Evolutionary conservation across 2,329 filamentous ascomycete genomes (phyloP).

Genomic region (Trichoderma brevicompactum): DNA sequence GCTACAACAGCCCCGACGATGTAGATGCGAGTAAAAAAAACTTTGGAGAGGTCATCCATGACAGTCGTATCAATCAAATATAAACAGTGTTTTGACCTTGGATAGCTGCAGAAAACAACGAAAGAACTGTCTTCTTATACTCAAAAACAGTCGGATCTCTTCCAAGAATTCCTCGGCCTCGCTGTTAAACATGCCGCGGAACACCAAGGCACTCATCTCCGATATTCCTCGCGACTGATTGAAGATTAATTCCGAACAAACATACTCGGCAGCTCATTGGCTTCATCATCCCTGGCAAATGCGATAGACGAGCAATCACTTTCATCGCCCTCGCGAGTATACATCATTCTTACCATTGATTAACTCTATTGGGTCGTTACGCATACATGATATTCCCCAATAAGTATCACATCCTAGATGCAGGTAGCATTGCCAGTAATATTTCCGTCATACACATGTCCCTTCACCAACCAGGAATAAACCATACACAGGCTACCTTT

Average conservation of each 20-base stretch:
- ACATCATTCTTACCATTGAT: background rate
- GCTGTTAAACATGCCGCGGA: background rate
- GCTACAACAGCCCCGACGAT: background rate
- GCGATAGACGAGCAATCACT: background rate
- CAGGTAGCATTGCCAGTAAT: background rate
- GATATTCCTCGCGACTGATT: background rate
- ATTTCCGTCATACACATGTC: background rate
- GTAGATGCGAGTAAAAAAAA: background rate
- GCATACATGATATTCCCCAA: background rate
- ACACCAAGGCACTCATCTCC: background rate
- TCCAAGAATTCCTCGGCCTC: background rate
- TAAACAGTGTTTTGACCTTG: background rate
- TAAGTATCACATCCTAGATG: background rate
- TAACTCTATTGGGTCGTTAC: background rate
- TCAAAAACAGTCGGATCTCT: background rate
- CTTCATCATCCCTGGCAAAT: background rate
- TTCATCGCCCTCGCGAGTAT: background rate
- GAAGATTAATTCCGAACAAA: background rate
- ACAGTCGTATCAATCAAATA: no score
- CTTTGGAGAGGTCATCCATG: background rate
- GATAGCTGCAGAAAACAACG: fast-evolving
- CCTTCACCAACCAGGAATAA: no score
- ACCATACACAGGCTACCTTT: background rate
- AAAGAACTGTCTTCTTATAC: background rate
- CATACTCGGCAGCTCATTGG: background rate